Evolutionary conservation across 352 stramenopile species (phyloP), one percentile per base, ranked within the genome.

Genomic region (Globisporangium lucens): DNA sequence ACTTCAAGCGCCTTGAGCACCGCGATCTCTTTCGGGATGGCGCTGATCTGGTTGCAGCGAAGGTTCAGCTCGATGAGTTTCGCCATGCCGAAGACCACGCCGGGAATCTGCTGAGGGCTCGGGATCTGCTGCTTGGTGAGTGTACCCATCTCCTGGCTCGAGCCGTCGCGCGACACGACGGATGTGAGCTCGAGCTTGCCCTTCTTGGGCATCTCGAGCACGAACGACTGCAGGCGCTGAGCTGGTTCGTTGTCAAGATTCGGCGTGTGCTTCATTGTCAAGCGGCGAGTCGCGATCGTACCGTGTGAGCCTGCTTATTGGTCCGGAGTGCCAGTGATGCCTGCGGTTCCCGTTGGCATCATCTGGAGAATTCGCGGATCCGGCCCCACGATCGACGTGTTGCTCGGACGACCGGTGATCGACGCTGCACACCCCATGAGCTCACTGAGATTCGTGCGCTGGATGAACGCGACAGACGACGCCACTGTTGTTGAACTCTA

Each of bases 131-230:
- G 63, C 7, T 78, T 74, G 0, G 75, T 89, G 29, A 93, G 73
- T 13, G 83, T 91, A 3, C 82, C 85, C 3, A 62, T 72, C 15
- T 73, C 68, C 30, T 75, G 55, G 3, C 68, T 73, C 0, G 75
- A 78, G 41, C 71, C 74, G 61, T 89, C 81, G 9, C 67, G 71
- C 24, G 77, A 81, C 2, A 79, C 65, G 3, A 82, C 68, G 1
- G 83, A 91, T 60, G 83, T 91, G 56, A 91, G 78, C 61, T 91
- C 81, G 27, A 91, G 63, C 65, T 75, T 74, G 10, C 79, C 81
- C 0, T 64, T 82, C 12, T 70, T 71, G 15, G 69, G 77, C 79
- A 90, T 89, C 13, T 85, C 77, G 5, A 83, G 59, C 27, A 89
- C 80, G 38, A 91, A 73, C 24, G 67, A 64, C 61, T 81, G 72